Evolutionary conservation across 495 filamentous ascomycete species (phyloP), one percentile per base, ranked within the genome.

Genomic region (Lophiotrema nucula): DNA sequence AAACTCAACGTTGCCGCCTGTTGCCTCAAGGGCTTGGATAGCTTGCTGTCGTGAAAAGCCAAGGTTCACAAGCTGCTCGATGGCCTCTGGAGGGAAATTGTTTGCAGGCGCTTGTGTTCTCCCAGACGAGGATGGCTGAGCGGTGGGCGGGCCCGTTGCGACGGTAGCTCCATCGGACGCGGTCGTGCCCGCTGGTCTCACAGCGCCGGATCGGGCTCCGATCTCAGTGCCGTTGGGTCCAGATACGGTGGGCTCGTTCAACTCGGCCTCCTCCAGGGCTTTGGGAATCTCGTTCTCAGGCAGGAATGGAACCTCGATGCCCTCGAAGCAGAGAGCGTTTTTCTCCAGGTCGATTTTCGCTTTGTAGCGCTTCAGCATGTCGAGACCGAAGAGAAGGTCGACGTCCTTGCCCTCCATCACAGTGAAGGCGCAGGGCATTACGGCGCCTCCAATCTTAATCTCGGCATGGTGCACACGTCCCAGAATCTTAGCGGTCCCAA

Each of bases 381-480:
- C 93, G 42, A 99, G 76, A 4, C 93, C 93, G 11, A 99, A 79
- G 6, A 99, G 81, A 11, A 99, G 77, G 65, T 97, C 93, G n/a
- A 97, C 93, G 55, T 88, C 84, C 72, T 97, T 99, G 31, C 93
- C 93, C 73, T 99, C 93, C 93, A 99, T 97, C 61, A 99, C 93
- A n/a, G 95, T 97, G 73, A 99, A 99, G 45, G 88, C 88, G 76
- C 91, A 97, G 0, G 92, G 83, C 47, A 99, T 80, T 67, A 89
- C 90, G 66, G 92, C 82, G 31, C 80, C 81, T 16, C 93, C 95
- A 61, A 99, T 95, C 74, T 88, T 89, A 69, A 97, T 92, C 70
- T 88, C 88, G 13, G 95, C 92, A 16, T 86, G 88, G 68, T 97
- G 93, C 0, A 99, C 93, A 23, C 92, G 90, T 33, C 93, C 93